Percentiles rank a stretch among this genome's conserved stretches.
phyloP scores from a whole-genome alignment of 208 protist genomes.

The Acanthamoeba sp. region DNA sequence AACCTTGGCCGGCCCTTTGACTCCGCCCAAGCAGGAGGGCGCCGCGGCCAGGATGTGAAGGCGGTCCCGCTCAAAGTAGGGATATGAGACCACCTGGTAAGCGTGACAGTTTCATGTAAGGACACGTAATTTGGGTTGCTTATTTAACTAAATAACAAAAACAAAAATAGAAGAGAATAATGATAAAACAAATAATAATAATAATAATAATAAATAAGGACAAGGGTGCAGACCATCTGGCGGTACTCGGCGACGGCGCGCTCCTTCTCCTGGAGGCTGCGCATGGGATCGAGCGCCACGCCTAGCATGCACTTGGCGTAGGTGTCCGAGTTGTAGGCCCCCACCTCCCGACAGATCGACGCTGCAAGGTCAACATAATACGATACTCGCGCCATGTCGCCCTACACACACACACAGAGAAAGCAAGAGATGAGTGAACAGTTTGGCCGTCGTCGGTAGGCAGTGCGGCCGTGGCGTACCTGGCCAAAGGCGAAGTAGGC shows the following conservation, averaged over 20 bases:
- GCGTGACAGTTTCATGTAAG: too few relatives aligned
- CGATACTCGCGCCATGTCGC: slow-evolving; percentile 14
- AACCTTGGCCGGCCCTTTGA: neutral
- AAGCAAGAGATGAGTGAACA: too few relatives aligned
- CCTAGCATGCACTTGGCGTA: slow-evolving; percentile 52
- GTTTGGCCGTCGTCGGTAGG: too few relatives aligned
- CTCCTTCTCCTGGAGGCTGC: neutral
- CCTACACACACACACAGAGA: neutral
- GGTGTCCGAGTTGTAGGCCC: slow-evolving; percentile 37
- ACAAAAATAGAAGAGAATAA: too few relatives aligned
- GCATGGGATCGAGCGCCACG: neutral
- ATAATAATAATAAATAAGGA: neutral
- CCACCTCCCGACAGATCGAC: slow-evolving; percentile 11
- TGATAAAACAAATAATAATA: too few relatives aligned
- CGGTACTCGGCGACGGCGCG: neutral
- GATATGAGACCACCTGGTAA: neutral
- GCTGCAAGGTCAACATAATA: slow-evolving; percentile 6
- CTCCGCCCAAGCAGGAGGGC: slow-evolving; percentile 22
- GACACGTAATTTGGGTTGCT: neutral
- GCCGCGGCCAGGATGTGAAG: neutral
- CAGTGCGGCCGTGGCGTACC: too few relatives aligned
- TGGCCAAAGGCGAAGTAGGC: slow-evolving; percentile 14
- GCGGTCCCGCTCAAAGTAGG: neutral
- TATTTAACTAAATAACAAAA: too few relatives aligned
- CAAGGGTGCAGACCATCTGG: neutral